Evolutionary conservation across 441 rosid species (phyloP), one percentile per base, ranked within the genome.

Genomic region (Gossypium lobatum): DNA sequence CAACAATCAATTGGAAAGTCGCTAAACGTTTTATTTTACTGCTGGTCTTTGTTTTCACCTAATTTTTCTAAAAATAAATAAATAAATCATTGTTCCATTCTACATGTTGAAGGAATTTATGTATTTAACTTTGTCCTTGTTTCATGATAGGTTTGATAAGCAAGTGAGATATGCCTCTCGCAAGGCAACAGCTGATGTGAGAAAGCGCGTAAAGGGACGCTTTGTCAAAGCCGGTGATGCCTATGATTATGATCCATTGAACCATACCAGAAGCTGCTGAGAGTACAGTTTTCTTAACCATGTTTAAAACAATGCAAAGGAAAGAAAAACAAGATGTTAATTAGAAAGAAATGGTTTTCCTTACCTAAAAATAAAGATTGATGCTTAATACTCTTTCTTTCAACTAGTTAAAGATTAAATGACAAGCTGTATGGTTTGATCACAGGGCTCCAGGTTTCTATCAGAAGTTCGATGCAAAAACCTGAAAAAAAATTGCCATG

Each of bases 141-240:
- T 48, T 42, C 68, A 55, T 64, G 39, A 66, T 59, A 96, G 99
- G 91, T 96, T 96, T 83, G 97, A 91, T 75, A 96, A 93, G 88
- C 86, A 48, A 76, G 98, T 96, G 77, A 86, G 99, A 81, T 96
- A 96, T 75, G 99, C 91, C 46, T 92, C 98, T 34, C 97, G 99
- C 59, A 96, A 96, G 85, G 99, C 98, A 75, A 92, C 98, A 85
- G 99, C 99, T 57, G 98, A 96, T 70, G 98, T 92, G 54, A 88
- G 99, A 83, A 93, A 82, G 84, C 95, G 99, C 34, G 99, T 89
- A 52, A 96, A 96, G 86, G 99, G 99, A 6, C 80, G 98, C 26
- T 96, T 96, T 77, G 93, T 96, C 60, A 96, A 96, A 86, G 96
- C 96, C 53, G 98, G 98, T 46, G 97, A 93, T 78, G 92, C 89